Base-by-base conservation (phyloP, 1,139 yeast species). In the Yamadazyma dushanensis region DNA sequence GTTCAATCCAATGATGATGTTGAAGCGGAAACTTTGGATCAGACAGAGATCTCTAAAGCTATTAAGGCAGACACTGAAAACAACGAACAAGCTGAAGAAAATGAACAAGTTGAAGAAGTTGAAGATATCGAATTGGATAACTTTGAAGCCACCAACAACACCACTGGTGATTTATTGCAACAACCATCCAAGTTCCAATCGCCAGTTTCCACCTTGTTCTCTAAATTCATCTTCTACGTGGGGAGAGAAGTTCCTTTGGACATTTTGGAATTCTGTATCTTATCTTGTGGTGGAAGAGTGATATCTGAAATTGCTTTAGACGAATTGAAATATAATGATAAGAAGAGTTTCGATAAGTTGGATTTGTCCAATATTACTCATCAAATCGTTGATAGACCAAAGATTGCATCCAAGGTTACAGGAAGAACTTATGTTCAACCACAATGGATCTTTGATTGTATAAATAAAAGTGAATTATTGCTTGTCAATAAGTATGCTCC, bases 161-260 rank as follows among this genome's bases (percentile, higher is more conserved):
- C 79, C 40, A 66, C 80, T 25, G 95, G 94, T 51, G 97, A 90
- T 57, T 57, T 75, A 38, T 74, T 92, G 49, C 70, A 73, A 32
- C 98, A 92, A 65, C 98, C 97, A 28, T 73, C 83, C 17, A 72
- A 77, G 52, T 75, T 62, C 44, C 70, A 78, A 22, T 73, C 79
- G 23, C 76, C 82, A 31, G 69, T 78, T 15, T 74, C 88, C 10
- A 70, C 72, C 22, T 66, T 92, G 38, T 87, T 92, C 57, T 70
- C 83, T 35, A 76, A 78, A 40, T 85, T 89, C 56, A 78, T 84
- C 6, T 90, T 92, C 60, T 92, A 67, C 57, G 78, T 94, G 43
- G 96, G 97, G 39, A 83, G 99, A 63, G 99, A 92, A 67, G 98
- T 92, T 30, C 89, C 97, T 17, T 71, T 90, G 46, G 97, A 92